A percentile compares a stretch with the other conserved stretches of the same genome.
Conservation (phyloP, 208 protist species). For the Balamuthia mandrillaris region DNA sequence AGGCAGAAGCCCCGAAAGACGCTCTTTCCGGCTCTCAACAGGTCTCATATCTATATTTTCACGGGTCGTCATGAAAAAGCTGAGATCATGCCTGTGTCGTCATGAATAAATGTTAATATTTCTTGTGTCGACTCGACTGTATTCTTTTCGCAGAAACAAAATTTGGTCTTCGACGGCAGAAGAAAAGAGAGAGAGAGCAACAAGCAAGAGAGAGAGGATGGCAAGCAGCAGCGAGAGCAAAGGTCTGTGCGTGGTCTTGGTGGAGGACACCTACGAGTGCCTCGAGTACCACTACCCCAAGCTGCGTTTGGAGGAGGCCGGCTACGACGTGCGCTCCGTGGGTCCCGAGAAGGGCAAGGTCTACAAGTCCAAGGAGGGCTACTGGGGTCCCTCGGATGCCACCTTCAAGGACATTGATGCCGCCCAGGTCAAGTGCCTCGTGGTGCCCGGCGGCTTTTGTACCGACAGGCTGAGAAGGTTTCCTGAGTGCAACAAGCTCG, state of each 20-base stretch:
- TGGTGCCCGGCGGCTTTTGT: conserved; percentile 50
- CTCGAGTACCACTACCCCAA: conserved; percentile 49
- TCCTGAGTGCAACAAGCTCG: conserved; percentile 41
- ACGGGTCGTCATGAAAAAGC: too few species aligned
- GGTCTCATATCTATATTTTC: too few species aligned
- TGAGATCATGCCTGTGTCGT: too few species aligned
- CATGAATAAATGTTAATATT: too few species aligned
- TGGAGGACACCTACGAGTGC: conserved; percentile 43
- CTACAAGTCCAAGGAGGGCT: conserved; percentile 54
- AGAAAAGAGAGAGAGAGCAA: too few species aligned
- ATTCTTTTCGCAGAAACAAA: too few species aligned
- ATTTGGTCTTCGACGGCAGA: too few species aligned
- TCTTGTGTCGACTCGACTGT: too few species aligned
- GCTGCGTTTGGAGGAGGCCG: conserved; percentile 40
- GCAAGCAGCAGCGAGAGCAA: too few species aligned
- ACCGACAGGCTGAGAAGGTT: conserved; percentile 41
- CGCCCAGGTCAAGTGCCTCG: conserved; percentile 13
- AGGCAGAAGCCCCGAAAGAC: too few species aligned
- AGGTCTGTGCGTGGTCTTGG: conserved; percentile 37
- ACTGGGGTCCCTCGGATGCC: conserved; percentile 38
- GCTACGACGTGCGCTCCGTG: conserved; percentile 38
- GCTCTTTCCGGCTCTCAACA: too few species aligned
- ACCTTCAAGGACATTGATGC: conserved; percentile 32
- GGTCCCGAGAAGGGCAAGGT: conserved; percentile 32
- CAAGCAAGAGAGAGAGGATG: too few species aligned